Base-by-base conservation (phyloP, 768 basidiomycete genomes). In the Lanmaoa pseudosensibilis region DNA sequence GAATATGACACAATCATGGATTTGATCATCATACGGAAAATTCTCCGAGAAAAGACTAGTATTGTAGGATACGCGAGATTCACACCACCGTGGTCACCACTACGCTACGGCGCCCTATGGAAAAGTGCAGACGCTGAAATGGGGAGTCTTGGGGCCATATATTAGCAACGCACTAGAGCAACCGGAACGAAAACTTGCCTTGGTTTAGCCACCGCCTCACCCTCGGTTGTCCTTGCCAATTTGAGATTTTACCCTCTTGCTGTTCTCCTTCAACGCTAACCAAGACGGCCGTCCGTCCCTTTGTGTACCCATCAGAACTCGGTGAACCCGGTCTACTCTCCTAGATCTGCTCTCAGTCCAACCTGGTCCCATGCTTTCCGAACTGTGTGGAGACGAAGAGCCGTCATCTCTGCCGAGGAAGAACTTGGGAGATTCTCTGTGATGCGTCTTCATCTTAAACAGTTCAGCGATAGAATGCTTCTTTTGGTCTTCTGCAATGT, bases 201-300 rank as follows among this genome's bases (percentile, higher is more conserved):
- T 34, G 9, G 27, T 34, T 34, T 41, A 4, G 15, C 30, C 34
- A 21, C 37, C 12, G 13, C 18, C 37, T 53, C 61, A 53, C 12
- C 15, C 37, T 33, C 3, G 44, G 8, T 19, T 55, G 38, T 65
- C 70, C 30, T 52, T 39, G 30, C 58, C 57, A 4, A 65, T 47
- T 18, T 67, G 68, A 2, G 46, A 53, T 41, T 60, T 56, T 15
- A 69, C 50, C 50, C 62, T 59, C 52, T 54, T 18, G 36, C 50
- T 58, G 39, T 69, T 72, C 50, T 73, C 72, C 46, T 67, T 71
- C 53, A 72, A 46, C 11, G 68, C 69, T 41, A 67, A 38, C 71
- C 71, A 72, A 46, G 67, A 74, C 36, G 71, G 72, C 21, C 58
- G 64, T 32, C 72, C 70, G n/a, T 73, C 63, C 39, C 16, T 64